Conservation (phyloP, 306 rosid species). For the Delonix regia region DNA sequence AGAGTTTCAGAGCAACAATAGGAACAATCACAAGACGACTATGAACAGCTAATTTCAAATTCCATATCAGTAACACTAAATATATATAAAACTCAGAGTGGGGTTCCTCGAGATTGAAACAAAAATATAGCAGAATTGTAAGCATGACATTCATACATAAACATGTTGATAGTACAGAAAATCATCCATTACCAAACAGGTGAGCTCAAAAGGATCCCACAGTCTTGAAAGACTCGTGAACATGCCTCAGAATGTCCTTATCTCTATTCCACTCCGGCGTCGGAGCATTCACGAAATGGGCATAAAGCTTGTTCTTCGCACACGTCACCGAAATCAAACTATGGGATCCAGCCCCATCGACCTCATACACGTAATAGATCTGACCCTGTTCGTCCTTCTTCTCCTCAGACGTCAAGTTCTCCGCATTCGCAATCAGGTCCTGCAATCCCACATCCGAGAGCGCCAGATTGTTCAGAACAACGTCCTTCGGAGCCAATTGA, state of each 20-base stretch:
- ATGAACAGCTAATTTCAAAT: not conserved
- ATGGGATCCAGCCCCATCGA: constrained; percentile 69
- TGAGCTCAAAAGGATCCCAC: constrained; percentile 46
- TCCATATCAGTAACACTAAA: not conserved
- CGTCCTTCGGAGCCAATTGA: constrained; percentile 77
- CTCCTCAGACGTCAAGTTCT: constrained; percentile 66
- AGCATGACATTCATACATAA: not conserved
- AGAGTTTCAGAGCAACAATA: too few species aligned
- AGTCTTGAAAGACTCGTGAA: constrained; percentile 85
- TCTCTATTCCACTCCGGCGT: constrained; percentile 82
- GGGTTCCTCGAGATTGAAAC: not conserved
- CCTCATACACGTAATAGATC: constrained; percentile 77
- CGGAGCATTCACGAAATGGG: constrained; percentile 91
- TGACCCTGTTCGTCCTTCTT: constrained; percentile 75
- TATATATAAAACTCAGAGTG: not conserved
- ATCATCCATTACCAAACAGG: not conserved
- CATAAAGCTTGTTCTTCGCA: constrained; percentile 83
- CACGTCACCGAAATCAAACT: constrained; percentile 90
- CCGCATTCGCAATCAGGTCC: constrained; percentile 71
- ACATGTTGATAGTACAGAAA: not conserved
- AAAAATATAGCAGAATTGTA: constrained; percentile 11
- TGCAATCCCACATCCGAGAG: constrained; percentile 82
- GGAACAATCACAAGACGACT: too few species aligned
- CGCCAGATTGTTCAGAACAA: constrained; percentile 70
- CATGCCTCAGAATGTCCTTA: constrained; percentile 70